Percentiles rank a stretch among this genome's conserved stretches.
Evolutionary conservation across 768 basidiomycete genomes (phyloP).

Genomic region (Cyclocybe aegerita): DNA sequence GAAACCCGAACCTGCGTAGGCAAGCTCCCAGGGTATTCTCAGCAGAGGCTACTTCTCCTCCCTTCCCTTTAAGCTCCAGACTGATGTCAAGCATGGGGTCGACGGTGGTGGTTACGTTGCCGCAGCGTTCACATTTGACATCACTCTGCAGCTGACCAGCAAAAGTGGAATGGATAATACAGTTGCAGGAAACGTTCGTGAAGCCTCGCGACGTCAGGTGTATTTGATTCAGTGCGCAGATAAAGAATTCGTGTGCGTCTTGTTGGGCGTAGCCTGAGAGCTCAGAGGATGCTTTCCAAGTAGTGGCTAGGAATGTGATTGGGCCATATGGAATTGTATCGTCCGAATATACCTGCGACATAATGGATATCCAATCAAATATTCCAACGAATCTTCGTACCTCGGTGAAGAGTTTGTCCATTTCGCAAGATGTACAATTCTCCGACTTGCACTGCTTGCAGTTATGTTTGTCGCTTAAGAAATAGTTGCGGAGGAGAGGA

Average conservation of each 20-base stretch:
- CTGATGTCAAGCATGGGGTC: constrained; percentile 93
- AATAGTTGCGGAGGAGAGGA: constrained; percentile 85
- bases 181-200: constrained; percentile 80
- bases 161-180: constrained; percentile 90
- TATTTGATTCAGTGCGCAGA: constrained; percentile 82
- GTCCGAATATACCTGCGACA: constrained; percentile 51
- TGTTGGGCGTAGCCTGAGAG: constrained; percentile 93
- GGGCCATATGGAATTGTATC: constrained; percentile 74
- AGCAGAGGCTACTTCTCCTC: constrained; percentile 37
- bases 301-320: constrained; percentile 76
- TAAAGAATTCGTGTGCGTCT: constrained; percentile 90
- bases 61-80: constrained; percentile 68
- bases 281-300: constrained; percentile 80
- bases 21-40: constrained; percentile 75
- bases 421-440: constrained; percentile 88
- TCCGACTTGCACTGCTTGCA: constrained; percentile 61
- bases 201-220: constrained; percentile 76
- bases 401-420: constrained; percentile 84
- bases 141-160: constrained; percentile 86
- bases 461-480: constrained; percentile 90
- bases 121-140: constrained; percentile 85
- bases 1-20: constrained; percentile 57
- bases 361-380: neutral
- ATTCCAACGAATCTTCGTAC: constrained; percentile 30
- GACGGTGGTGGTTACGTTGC: constrained; percentile 70